Conservation (phyloP, 2,329 filamentous ascomycete genomes). For the Fusarium siculi region DNA sequence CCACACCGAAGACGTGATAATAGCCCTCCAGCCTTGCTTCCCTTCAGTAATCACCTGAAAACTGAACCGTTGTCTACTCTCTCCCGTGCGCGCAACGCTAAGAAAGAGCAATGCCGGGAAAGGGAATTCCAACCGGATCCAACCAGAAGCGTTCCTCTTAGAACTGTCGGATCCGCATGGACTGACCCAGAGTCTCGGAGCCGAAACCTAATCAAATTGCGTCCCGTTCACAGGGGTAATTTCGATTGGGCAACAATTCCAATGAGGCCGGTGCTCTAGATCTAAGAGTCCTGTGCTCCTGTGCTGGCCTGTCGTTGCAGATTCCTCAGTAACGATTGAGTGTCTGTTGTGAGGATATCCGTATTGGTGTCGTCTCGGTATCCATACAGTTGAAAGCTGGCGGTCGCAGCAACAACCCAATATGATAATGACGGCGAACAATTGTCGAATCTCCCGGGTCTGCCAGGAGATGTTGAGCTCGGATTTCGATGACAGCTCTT, state of each 20-base stretch:
- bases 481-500: neutral
- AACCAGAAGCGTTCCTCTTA: conserved; percentile 21
- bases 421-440: neutral
- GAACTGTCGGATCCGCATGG: conserved; percentile 9
- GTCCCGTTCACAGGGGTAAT: neutral
- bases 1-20: conserved; percentile 34
- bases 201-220: conserved; percentile 15
- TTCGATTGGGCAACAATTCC: conserved; percentile 1
- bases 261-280: neutral
- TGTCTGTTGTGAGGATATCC: neutral
- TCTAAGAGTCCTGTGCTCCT: neutral
- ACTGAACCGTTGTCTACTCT: neutral
- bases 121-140: conserved; percentile 19
- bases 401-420: neutral
- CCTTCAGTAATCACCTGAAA: conserved; percentile 1
- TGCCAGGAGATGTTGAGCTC: neutral
- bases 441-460: neutral
- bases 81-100: neutral
- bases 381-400: neutral
- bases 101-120: conserved; percentile 10
- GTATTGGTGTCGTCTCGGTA: neutral
- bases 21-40: conserved; percentile 32
- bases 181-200: conserved; percentile 13
- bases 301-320: neutral
- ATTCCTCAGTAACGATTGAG: neutral